Evolutionary conservation across 441 rosid species (phyloP).

Genomic region (Geranium incanum): DNA sequence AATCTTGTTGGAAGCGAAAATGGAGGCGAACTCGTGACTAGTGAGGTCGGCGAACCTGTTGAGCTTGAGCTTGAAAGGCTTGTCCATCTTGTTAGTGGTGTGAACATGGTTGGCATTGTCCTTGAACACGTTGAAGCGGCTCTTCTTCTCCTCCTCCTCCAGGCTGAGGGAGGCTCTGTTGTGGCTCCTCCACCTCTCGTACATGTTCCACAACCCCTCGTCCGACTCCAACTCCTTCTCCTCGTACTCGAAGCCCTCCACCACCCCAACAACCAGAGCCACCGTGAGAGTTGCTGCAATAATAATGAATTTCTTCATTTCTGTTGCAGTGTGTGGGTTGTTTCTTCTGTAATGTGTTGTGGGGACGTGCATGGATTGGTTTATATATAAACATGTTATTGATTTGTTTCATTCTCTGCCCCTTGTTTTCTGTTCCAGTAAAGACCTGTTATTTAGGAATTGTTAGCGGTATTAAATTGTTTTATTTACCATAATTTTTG

Average conservation of each 20-base stretch:
- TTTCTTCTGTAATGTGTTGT: constrained; percentile 8
- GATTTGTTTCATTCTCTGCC: too few relatives aligned
- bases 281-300: constrained; percentile 22
- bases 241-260: constrained; percentile 50
- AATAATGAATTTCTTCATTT: constrained; percentile 28
- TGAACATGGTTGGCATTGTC: constrained; percentile 74
- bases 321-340: background rate
- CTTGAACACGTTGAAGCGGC: constrained; percentile 74
- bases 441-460: too few relatives aligned
- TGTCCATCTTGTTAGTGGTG: constrained; percentile 53
- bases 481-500: too few relatives aligned
- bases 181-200: constrained; percentile 84
- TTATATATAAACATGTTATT: constrained; percentile 25
- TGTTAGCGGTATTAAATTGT: too few relatives aligned
- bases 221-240: constrained; percentile 59
- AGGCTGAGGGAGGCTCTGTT: constrained; percentile 60
- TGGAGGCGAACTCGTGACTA: constrained; percentile 53
- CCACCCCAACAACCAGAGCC: constrained; percentile 26
- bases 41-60: constrained; percentile 87
- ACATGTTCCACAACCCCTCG: constrained; percentile 54
- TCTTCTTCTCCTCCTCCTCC: constrained; percentile 46
- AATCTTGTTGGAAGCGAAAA: constrained; percentile 61
- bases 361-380: constrained; percentile 1
- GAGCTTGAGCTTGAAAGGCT: constrained; percentile 68
- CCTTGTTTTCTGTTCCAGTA: too few relatives aligned